Evolutionary conservation across 176 grass and related monocot genomes (phyloP).

Genomic region (Ampelocalamus luodianensis): DNA sequence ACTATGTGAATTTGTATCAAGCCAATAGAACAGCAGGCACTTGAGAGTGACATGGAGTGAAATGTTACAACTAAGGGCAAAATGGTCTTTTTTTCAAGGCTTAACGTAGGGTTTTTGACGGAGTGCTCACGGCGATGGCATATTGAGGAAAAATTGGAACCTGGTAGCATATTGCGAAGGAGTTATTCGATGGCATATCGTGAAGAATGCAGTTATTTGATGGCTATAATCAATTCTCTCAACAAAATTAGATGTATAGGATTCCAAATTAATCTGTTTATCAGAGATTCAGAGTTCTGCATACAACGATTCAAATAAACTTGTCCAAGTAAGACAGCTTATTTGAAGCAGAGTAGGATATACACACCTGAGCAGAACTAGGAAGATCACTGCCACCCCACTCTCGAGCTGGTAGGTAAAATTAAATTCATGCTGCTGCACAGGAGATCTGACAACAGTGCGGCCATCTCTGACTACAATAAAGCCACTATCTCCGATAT

Average conservation of each 20-base stretch:
- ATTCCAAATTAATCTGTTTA: not conserved
- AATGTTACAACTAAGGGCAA: no score
- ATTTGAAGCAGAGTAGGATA: conserved; percentile 3
- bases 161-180: no score
- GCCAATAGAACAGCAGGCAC: no score
- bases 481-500: conserved; percentile 96
- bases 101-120: no score
- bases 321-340: not conserved
- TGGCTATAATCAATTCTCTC: no score
- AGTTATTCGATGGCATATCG: no score
- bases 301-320: not conserved
- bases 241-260: not conserved
- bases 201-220: no score
- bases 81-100: no score
- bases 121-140: no score
- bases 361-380: conserved; percentile 87
- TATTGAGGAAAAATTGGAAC: no score
- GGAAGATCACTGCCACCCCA: conserved; percentile 95
- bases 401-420: conserved; percentile 98
- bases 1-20: no score
- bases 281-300: not conserved
- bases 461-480: conserved; percentile 86
- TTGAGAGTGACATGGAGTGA: no score
- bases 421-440: conserved; percentile 99
- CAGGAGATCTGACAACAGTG: conserved; percentile 85